Percentiles rank a stretch among this genome's conserved stretches.
phyloP scores from a whole-genome alignment of 2,329 filamentous ascomycete species.

The Allantophomopsis cytisporea region DNA sequence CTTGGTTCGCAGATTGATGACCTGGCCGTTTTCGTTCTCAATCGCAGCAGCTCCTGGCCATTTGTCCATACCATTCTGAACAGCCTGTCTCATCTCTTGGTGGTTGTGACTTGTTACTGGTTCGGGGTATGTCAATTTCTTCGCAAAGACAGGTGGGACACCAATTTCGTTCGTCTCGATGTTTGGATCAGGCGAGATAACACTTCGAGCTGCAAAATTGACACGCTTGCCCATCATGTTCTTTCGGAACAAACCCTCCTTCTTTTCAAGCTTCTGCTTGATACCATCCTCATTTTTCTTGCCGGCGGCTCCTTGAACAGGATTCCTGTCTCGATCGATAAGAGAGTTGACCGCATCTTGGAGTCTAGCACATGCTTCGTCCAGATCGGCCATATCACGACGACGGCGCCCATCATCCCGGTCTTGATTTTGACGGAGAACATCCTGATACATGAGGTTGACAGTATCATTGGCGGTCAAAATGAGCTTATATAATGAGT shows the following conservation, averaged over 20 bases:
- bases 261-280: slow-evolving; percentile 96
- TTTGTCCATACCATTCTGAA: slow-evolving; percentile 85
- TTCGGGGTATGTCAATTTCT: slow-evolving; percentile 91
- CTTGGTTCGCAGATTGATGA: slow-evolving; percentile 79
- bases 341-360: slow-evolving; percentile 89
- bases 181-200: slow-evolving; percentile 96
- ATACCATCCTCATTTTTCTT: slow-evolving; percentile 82
- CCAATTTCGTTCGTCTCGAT: slow-evolving; percentile 99
- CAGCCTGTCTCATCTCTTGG: slow-evolving; percentile 86
- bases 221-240: slow-evolving; percentile 99
- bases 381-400: slow-evolving; percentile 61
- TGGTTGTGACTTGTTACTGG: slow-evolving; percentile 97
- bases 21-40: slow-evolving; percentile 88
- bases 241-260: slow-evolving; percentile 94
- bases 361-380: slow-evolving; percentile 69
- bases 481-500: slow-evolving; percentile 76
- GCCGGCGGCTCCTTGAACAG: slow-evolving; percentile 63
- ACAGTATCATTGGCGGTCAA: slow-evolving; percentile 63
- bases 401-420: slow-evolving; percentile 20
- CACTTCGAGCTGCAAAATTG: slow-evolving; percentile 92
- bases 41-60: slow-evolving; percentile 93
- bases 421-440: slow-evolving; percentile 26
- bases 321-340: slow-evolving; percentile 80
- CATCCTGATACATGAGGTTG: slow-evolving; percentile 59
- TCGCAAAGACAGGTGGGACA: slow-evolving; percentile 94